These are phyloP conservation scores for Neofusicoccum cordaticola DNA, from an alignment of 2,329 filamentous ascomycete species.

Conservation along the genomic window DNA sequence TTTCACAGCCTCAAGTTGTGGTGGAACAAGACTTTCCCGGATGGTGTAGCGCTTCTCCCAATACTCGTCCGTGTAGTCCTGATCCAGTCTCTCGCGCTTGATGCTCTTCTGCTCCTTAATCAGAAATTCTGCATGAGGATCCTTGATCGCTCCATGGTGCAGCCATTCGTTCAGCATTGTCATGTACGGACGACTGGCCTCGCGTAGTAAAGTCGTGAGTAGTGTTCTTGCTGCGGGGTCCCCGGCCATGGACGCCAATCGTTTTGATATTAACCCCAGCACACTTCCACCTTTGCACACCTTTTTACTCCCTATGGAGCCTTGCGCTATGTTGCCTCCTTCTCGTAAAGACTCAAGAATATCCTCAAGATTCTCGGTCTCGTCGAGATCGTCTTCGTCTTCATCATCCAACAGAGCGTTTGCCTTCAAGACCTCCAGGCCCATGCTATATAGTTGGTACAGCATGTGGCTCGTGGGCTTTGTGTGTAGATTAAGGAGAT, in stretches of 20 bases:
- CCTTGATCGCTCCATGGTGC: slow-evolving; percentile 90
- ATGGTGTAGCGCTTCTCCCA: slow-evolving; percentile 98
- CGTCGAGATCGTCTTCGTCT: slow-evolving; percentile 63
- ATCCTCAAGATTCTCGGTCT: slow-evolving; percentile 83
- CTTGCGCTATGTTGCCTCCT: slow-evolving; percentile 75
- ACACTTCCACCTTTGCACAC: slow-evolving; percentile 96
- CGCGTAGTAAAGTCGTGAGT: slow-evolving; percentile 76
- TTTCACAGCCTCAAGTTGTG: slow-evolving; percentile 85
- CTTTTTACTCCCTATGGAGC: slow-evolving; percentile 79
- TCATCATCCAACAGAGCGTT: slow-evolving; percentile 83
- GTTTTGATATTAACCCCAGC: slow-evolving; percentile 79
- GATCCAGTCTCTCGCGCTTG: slow-evolving; percentile 80
- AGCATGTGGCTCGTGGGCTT: slow-evolving; percentile 89
- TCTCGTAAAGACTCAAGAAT: slow-evolving; percentile 87
- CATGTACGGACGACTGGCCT: slow-evolving; percentile 94
- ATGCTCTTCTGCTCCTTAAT: slow-evolving; percentile 97
- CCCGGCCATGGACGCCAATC: slow-evolving; percentile 85
- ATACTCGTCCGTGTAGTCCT: slow-evolving; percentile 98
- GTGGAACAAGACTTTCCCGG: slow-evolving; percentile 84
- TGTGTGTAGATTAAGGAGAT: slow-evolving; percentile 88
- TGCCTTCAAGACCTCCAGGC: slow-evolving; percentile 72
- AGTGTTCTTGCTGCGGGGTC: slow-evolving; percentile 83
- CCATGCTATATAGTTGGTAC: slow-evolving; percentile 81
- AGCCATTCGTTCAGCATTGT: slow-evolving; percentile 98
- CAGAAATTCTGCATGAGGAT: slow-evolving; percentile 90